These are phyloP conservation scores for Lactarius evosmus DNA, from an alignment of 768 basidiomycete species.

Conservation along the genomic window DNA sequence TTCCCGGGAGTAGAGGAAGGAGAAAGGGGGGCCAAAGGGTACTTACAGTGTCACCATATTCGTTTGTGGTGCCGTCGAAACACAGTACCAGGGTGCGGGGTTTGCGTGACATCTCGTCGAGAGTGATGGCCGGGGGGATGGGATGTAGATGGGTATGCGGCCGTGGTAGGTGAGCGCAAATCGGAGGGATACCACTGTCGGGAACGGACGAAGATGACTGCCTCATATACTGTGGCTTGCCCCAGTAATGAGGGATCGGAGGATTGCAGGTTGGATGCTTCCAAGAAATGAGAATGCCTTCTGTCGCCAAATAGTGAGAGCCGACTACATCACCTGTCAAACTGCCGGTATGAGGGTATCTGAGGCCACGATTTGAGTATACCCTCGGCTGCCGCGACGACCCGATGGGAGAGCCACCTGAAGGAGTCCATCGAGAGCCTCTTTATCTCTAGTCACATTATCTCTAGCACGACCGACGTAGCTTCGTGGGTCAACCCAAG, in stretches of 20 bases:
- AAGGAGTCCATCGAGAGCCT: neutral
- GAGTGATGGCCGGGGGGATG: neutral
- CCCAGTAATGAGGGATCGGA: neutral
- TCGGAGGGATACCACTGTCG: neutral
- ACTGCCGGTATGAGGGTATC: neutral
- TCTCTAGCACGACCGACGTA: neutral
- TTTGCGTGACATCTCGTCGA: conserved; percentile 26
- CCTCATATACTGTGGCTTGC: neutral
- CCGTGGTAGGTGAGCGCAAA: neutral
- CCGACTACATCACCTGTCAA: neutral
- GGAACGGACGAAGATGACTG: neutral
- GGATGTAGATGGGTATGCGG: neutral
- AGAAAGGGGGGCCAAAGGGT: too few relatives aligned
- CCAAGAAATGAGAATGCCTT: neutral
- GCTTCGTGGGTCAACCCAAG: neutral
- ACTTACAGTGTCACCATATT: conserved; percentile 11
- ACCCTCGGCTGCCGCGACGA: neutral
- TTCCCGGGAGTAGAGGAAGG: neutral
- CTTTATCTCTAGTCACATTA: neutral
- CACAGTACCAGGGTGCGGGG: conserved; percentile 26
- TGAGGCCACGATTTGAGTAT: neutral
- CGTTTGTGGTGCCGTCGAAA: conserved; percentile 26
- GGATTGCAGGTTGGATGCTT: neutral
- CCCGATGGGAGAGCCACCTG: neutral
- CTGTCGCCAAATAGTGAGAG: neutral